Conservation (phyloP, 495 filamentous ascomycete genomes). For the Penicillium goetzii region DNA sequence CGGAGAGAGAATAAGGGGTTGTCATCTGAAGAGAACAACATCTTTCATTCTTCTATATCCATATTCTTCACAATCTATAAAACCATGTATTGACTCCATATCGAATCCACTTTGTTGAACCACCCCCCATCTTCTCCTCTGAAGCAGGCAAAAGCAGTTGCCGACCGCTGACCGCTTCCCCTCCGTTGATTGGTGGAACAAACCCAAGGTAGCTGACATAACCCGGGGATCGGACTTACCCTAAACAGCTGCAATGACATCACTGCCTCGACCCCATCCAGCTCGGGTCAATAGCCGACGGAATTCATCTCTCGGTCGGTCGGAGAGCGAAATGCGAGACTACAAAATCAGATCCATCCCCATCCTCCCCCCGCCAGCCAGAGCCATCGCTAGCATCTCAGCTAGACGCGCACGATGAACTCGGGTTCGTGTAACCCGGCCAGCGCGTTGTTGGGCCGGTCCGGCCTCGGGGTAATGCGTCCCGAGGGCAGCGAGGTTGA, state of each 20-base stretch:
- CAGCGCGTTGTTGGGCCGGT: not conserved
- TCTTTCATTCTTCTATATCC: not conserved
- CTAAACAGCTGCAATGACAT: slow-evolving; percentile 21
- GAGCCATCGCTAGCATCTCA: not conserved
- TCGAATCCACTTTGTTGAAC: not conserved
- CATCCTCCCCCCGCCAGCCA: too few relatives aligned
- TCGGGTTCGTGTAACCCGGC: slow-evolving; percentile 1
- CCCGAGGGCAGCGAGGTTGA: slow-evolving; percentile 15
- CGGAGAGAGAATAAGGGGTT: not conserved
- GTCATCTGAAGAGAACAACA: not conserved
- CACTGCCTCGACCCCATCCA: slow-evolving; percentile 1
- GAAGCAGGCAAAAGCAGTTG: slow-evolving; percentile 20
- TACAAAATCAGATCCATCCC: not conserved
- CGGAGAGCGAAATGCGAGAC: not conserved
- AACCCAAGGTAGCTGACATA: slow-evolving; percentile 6
- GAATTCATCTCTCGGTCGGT: slow-evolving; percentile 17
- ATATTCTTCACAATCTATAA: not conserved
- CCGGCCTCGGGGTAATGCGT: slow-evolving; percentile 23
- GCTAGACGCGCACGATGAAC: not conserved
- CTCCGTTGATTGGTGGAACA: slow-evolving; percentile 26
- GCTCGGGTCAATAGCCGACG: slow-evolving; percentile 29
- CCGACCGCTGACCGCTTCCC: slow-evolving; percentile 22
- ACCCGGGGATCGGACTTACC: slow-evolving; percentile 25
- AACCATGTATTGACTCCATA: not conserved
- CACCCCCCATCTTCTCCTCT: not conserved